These are phyloP conservation scores for Sclerotinia sclerotiorum DNA, from an alignment of 2,329 filamentous ascomycete genomes.

Conservation along the genomic window DNA sequence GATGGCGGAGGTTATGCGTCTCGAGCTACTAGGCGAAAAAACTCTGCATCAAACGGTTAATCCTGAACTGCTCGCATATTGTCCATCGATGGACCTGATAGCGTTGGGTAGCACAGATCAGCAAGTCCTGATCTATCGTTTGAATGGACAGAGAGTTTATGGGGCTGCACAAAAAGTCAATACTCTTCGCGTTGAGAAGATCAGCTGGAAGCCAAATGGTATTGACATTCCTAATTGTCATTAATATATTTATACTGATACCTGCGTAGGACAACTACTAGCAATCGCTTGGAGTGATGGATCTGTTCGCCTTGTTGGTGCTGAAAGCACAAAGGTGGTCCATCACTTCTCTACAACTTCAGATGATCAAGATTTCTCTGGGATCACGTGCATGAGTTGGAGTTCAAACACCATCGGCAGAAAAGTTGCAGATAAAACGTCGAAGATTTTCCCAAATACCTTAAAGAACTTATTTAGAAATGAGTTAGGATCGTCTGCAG, in stretches of 20 bases:
- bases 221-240: background rate
- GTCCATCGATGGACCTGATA: slow-evolving; percentile 82
- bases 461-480: slow-evolving; percentile 31
- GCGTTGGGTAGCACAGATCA: slow-evolving; percentile 68
- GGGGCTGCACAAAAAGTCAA: slow-evolving; percentile 44
- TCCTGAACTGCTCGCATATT: slow-evolving; percentile 66
- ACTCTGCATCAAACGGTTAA: slow-evolving; percentile 56
- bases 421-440: slow-evolving; percentile 25
- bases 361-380: slow-evolving; percentile 36
- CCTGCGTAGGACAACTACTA: slow-evolving; percentile 61
- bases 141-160: slow-evolving; percentile 72
- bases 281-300: slow-evolving; percentile 85
- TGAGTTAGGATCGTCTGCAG: slow-evolving; percentile 25
- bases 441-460: slow-evolving; percentile 23
- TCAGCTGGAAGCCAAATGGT: slow-evolving; percentile 43
- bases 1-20: slow-evolving; percentile 28
- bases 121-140: slow-evolving; percentile 72
- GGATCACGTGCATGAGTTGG: slow-evolving; percentile 48
- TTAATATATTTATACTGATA: slow-evolving; percentile 20
- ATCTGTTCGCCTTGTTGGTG: slow-evolving; percentile 70
- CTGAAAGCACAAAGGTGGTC: slow-evolving; percentile 79
- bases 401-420: slow-evolving; percentile 38
- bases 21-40: slow-evolving; percentile 55
- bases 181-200: slow-evolving; percentile 43
- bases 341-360: slow-evolving; percentile 59